Base-by-base conservation (phyloP, 192 early-diverging fungal species). In the Entomortierella beljakovae region DNA sequence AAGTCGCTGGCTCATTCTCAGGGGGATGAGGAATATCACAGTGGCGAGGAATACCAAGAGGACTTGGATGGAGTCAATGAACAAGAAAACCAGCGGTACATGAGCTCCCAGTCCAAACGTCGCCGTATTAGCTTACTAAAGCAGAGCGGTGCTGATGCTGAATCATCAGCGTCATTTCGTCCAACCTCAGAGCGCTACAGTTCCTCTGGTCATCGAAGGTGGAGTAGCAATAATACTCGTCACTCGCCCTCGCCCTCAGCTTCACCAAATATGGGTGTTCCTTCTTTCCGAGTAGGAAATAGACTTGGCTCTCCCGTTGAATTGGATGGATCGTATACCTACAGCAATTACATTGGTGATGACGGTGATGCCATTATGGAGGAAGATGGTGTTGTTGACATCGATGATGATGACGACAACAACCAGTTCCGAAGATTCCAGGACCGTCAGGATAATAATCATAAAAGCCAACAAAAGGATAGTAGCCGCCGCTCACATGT, bases 261-360 rank as follows among this genome's bases (percentile, higher is more conserved):
- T 10, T 68, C 66, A 1, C 66, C 66, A 15, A 50, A 43, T 1
- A 54, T 65, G 63, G 25, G 4, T 18, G 25, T 34, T 16, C 3
- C 35, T 3, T 35, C 61, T 25, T 50, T 28, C 43, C 38, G 46
- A n/a, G 18, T 20, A 18, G 8, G 37, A 42, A 68, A 58, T 38
- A 16, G 56, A 22, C 46, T 68, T 2, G 73, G 53, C 28, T 68
- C 73, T 1, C 61, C 73, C 16, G 65, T 69, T 16, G 53, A 63
- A 13, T 15, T 77, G 29, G 48, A 28, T 1, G 53, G 16, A 2
- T 43, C n/a, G 13, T 53, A 51, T 53, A 8, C 18, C 2, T 53
- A 62, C 34, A 23, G 31, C 15, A 31, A 53, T 6, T 13, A 61
- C 50, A 16, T 42, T 4, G 52, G 20, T 1, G 52, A 26, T 2